Conservation (phyloP, 192 early-diverging fungal species). For the Phlyctochytrium arcticum region DNA sequence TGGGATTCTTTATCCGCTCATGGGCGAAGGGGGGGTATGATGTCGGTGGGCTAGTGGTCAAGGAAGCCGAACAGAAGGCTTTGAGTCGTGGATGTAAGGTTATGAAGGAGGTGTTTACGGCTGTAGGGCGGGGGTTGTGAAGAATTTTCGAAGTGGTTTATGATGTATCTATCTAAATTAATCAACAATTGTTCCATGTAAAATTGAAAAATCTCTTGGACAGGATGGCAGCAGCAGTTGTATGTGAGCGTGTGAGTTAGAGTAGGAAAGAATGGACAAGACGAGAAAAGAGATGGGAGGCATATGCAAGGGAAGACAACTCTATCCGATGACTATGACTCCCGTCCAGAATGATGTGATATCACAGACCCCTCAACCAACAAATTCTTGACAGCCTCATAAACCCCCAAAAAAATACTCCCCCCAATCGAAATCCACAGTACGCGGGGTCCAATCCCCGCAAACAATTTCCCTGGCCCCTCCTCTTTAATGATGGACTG, state of each 20-base stretch:
- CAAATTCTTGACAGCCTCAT: conserved; percentile 55
- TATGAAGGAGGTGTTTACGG: conserved; percentile 56
- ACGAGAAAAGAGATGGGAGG: too few relatives aligned
- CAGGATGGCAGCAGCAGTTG: too few relatives aligned
- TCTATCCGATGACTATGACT: too few relatives aligned
- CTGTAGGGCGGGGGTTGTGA: background rate
- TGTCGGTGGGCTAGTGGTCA: conserved; percentile 52
- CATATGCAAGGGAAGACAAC: too few relatives aligned
- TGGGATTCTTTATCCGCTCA: conserved; percentile 78
- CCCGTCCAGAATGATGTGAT: too few relatives aligned
- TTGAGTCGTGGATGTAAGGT: conserved; percentile 65
- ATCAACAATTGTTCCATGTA: too few relatives aligned
- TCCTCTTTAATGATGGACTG: conserved; percentile 72
- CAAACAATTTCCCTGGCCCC: conserved; percentile 71
- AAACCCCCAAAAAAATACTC: conserved; percentile 91
- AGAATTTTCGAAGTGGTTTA: background rate
- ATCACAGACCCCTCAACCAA: conserved; percentile 8
- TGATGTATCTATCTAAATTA: background rate
- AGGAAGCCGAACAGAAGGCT: conserved; percentile 57
- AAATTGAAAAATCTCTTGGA: too few relatives aligned
- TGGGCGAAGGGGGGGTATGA: conserved; percentile 61
- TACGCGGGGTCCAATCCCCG: conserved; percentile 89
- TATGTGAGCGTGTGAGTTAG: too few relatives aligned
- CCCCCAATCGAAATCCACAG: conserved; percentile 96
- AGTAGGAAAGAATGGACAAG: too few relatives aligned